Evolutionary conservation across 2,329 filamentous ascomycete species (phyloP), one percentile per base, ranked within the genome.

Genomic region (Sarocladium brachiariae): DNA sequence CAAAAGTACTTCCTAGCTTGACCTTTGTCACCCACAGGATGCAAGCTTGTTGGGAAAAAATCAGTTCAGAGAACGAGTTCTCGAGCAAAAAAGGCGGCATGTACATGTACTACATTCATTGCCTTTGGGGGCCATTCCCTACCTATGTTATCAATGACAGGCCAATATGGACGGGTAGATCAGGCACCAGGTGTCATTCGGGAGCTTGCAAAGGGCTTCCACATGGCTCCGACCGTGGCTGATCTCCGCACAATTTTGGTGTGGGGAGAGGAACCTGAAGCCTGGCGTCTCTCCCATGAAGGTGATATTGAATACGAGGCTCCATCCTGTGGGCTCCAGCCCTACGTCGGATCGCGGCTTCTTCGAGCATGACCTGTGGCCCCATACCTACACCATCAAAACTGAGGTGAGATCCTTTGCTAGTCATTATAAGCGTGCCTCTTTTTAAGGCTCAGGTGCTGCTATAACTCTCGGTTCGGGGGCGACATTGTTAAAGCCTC

Each of bases 81-180:
- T 43, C 27, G 39, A 25, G 39, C 39, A 23, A 43, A 19, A 43
- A 43, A 43, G 39, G 39, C 39, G 21, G n/a, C n/a, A n/a, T n/a
- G n/a, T n/a, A n/a, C 39, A 23, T 25, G 27, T n/a, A 24, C 39
- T 14, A 19, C 39, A 25, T 14, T 7, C 39, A 9, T 25, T 25
- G 39, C 7, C 18, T 6, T 39, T 39, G n/a, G 35, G 35, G n/a
- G 35, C 35, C 35, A 39, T 19, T 16, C 18, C 10, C 35, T 39
- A 39, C 35, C n/a, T n/a, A n/a, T n/a, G 13, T 39, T 19, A 39
- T 7, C 23, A 14, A 14, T 10, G 23, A 5, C 39, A 23, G 23
- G 37, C 7, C 16, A 19, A 31, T n/a, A 31, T 31, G 14, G 14
- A 21, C 16, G 11, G 19, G 39, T 16, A 9, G 39, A 27, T 27